A percentile compares a stretch with the other conserved stretches of the same genome.
phyloP scores from a whole-genome alignment of 1,284 basidiomycete genomes.

The Volvariella volvacea region DNA sequence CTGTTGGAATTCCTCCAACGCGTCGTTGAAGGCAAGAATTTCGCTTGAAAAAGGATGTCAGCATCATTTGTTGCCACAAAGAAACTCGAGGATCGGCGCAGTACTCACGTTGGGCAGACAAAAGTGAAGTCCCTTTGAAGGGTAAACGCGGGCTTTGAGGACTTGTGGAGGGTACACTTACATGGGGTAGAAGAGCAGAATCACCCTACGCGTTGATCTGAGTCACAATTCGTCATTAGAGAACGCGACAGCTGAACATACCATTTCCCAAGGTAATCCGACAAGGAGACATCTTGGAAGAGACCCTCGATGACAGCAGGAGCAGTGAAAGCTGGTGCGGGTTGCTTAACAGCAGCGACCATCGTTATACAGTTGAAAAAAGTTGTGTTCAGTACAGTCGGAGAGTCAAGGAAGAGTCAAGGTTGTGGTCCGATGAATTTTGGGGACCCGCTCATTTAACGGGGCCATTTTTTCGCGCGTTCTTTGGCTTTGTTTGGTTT shows the following conservation, averaged over 20 bases:
- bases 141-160: conserved; percentile 4
- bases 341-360: conserved; percentile 70
- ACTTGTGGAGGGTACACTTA: conserved; percentile 24
- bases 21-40: conserved; percentile 88
- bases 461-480: conserved; percentile 6
- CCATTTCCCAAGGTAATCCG: conserved; percentile 81
- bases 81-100: not conserved
- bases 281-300: conserved; percentile 71
- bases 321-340: conserved; percentile 73
- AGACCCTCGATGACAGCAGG: conserved; percentile 69
- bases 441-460: conserved; percentile 1
- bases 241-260: conserved; percentile 20
- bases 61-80: conserved; percentile 1
- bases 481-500: conserved; percentile 10
- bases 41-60: conserved; percentile 33
- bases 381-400: not conserved
- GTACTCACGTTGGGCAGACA: conserved; percentile 73
- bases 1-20: conserved; percentile 65
- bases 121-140: conserved; percentile 67
- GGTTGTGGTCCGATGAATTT: not conserved
- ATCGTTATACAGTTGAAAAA: conserved; percentile 25
- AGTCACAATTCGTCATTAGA: too few species aligned
- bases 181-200: conserved; percentile 82
- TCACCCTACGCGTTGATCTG: conserved; percentile 41
- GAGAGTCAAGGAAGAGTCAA: not conserved